Evolutionary conservation across 352 stramenopile genomes (phyloP), one percentile per base, ranked within the genome.

Genomic region (Blastocystis sp.): DNA sequence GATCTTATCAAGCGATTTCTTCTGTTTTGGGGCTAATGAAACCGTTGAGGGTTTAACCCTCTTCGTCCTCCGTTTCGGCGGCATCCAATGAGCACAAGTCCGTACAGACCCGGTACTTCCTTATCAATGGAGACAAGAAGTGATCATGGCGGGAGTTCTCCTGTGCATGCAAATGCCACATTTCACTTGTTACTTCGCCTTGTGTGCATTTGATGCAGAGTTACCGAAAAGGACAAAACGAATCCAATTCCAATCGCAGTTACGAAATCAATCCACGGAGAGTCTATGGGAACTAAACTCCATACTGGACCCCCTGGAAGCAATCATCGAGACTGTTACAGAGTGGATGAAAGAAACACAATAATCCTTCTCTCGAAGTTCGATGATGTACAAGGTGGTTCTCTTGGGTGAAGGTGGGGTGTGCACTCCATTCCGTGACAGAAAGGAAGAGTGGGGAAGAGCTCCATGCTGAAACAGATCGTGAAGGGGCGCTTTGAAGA

Each of bases 381-480:
- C 34, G 21, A 69, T 10, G 34, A 84, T 64, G 52, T 84, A 61
- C 66, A 84, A 84, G 41, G 74, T 84, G 19, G 74, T 84, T 40
- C 34, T 84, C 40, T 52, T 84, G 48, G 74, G 74, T 59, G 74
- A 84, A 45, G 74, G 74, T 84, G 48, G 59, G 11, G 17, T 21
- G 48, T 38, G 10, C 14, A 69, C 28, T 2, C 2, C 56, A 59
- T 4, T 19, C 3, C 34, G 17, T 9, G 28, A 84, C 34, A 11
- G 56, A 2, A 40, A 84, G 74, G 74, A n/a, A 52, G 74, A 59
- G 74, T 84, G 53, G 74, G 74, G 61, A 84, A 84, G 34, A 84
- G 48, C 14, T 84, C 74, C 5, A 84, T 84, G 74, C 40, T 84
- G 34, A 84, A 84, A 28, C 52, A 84, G 61, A 84, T 84, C 19